Percentiles rank a stretch among this genome's conserved stretches.
These are phyloP conservation scores for Dianthus caryophyllus DNA, from an alignment of 148 eudicot species.

Conservation along the genomic window DNA sequence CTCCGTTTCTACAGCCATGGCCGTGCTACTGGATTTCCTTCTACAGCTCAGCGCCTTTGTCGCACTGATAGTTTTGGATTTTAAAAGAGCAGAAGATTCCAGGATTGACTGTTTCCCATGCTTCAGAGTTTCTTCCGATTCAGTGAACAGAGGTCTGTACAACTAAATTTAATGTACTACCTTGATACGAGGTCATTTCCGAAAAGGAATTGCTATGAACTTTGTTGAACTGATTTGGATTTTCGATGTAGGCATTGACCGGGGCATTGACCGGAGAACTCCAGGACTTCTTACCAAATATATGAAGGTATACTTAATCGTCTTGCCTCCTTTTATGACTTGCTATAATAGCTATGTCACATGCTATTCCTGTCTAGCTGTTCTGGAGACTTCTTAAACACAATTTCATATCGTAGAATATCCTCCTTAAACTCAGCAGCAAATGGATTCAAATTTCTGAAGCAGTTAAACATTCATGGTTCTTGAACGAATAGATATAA, in stretches of 20 bases:
- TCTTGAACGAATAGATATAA: neutral
- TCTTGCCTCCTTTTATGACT: neutral
- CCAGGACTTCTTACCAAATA: slow-evolving; percentile 49
- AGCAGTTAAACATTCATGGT: no score
- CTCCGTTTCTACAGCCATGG: slow-evolving; percentile 42
- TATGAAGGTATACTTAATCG: slow-evolving; percentile 44
- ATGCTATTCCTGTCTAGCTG: neutral
- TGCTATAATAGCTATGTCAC: neutral
- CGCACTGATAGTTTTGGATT: slow-evolving; percentile 58
- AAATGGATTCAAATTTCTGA: no score
- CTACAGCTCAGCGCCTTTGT: slow-evolving; percentile 65
- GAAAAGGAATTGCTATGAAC: neutral
- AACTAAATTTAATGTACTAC: neutral
- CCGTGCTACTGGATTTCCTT: slow-evolving; percentile 58
- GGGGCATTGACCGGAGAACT: slow-evolving; percentile 32
- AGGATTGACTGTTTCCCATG: slow-evolving; percentile 67
- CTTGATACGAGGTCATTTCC: neutral
- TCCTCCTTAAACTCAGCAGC: neutral
- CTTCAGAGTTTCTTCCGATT: slow-evolving; percentile 33
- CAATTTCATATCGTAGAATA: neutral
- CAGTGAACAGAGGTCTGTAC: slow-evolving; percentile 31
- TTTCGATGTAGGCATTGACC: slow-evolving; percentile 33
- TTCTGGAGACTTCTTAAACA: neutral
- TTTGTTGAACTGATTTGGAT: slow-evolving; percentile 13
- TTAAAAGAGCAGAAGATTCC: slow-evolving; percentile 45